Conservation (phyloP, 2,329 filamentous ascomycete genomes). For the Neonectria hederae region DNA sequence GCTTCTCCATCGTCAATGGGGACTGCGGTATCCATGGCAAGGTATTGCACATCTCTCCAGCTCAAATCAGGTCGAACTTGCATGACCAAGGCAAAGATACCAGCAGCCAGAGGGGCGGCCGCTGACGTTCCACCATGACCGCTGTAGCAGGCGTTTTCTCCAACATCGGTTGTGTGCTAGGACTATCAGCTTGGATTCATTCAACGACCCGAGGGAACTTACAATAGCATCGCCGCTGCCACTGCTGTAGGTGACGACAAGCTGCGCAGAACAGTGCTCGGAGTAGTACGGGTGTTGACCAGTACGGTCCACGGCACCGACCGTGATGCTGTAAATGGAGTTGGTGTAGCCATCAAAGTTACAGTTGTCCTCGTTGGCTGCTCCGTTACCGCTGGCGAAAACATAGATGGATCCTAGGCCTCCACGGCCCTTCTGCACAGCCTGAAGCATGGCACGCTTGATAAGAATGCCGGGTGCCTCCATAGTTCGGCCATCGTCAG, state of each 20-base stretch:
- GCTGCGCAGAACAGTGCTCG: conserved; percentile 92
- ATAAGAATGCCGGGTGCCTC: conserved; percentile 92
- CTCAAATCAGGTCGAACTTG: conserved; percentile 85
- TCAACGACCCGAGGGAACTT: conserved; percentile 44
- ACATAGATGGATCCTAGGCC: conserved; percentile 93
- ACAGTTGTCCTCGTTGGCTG: conserved; percentile 88
- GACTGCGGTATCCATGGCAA: conserved; percentile 85
- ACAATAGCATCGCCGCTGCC: conserved; percentile 86
- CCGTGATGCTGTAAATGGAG: conserved; percentile 98
- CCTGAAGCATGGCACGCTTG: conserved; percentile 88
- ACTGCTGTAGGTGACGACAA: conserved; percentile 97
- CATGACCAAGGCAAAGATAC: conserved; percentile 89
- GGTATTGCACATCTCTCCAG: conserved; percentile 95
- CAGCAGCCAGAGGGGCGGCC: conserved; percentile 90
- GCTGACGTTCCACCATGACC: conserved; percentile 96
- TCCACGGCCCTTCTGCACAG: conserved; percentile 84
- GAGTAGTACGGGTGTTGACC: conserved; percentile 96
- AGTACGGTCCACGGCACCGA: conserved; percentile 88
- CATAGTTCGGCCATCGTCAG: conserved; percentile 93
- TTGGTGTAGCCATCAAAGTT: conserved; percentile 99
- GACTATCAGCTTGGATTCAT: conserved; percentile 20
- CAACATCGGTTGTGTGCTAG: conserved; percentile 93
- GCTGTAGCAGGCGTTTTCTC: conserved; percentile 78
- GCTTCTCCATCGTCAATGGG: conserved; percentile 75
- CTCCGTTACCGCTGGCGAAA: conserved; percentile 94